These are phyloP conservation scores for Coniochaeta hoffmannii DNA, from an alignment of 2,329 filamentous ascomycete species.

Conservation along the genomic window DNA sequence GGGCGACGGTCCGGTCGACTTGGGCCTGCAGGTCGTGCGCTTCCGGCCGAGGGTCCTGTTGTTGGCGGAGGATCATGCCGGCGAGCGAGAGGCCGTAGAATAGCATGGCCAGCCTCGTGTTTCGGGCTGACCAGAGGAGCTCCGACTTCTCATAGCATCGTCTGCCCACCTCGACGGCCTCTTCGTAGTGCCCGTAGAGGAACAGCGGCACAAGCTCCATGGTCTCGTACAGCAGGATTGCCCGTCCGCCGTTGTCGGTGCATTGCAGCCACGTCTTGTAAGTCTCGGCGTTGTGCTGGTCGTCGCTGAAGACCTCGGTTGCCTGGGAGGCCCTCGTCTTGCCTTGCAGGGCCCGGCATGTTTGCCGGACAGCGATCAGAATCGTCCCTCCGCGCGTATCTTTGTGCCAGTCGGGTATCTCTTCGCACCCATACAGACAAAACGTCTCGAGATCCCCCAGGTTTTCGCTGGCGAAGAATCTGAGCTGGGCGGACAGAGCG, in stretches of 20 bases:
- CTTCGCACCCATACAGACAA: conserved; percentile 65
- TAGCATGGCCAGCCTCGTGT: conserved; percentile 48
- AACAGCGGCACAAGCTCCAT: conserved; percentile 57
- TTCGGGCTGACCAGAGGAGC: conserved; percentile 52
- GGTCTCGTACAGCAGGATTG: conserved; percentile 61
- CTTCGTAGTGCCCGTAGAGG: conserved; percentile 55
- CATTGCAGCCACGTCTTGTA: conserved; percentile 55
- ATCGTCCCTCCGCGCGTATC: conserved; percentile 67
- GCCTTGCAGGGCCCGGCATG: conserved; percentile 63
- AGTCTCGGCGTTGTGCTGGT: conserved; percentile 50
- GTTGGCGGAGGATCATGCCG: conserved; percentile 40
- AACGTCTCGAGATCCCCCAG: conserved; percentile 62
- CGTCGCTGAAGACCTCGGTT: conserved; percentile 56
- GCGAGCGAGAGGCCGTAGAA: conserved; percentile 53
- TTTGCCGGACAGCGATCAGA: conserved; percentile 58
- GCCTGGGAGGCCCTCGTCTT: conserved; percentile 53
- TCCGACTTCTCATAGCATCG: conserved; percentile 37
- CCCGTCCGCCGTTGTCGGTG: conserved; percentile 53
- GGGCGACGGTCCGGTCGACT: conserved; percentile 39
- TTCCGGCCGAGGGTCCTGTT: conserved; percentile 36
- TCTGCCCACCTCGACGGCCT: conserved; percentile 49
- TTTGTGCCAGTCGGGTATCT: conserved; percentile 63
- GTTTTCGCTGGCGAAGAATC: conserved; percentile 64
- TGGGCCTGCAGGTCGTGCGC: conserved; percentile 32
- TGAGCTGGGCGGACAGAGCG: conserved; percentile 58